Evolutionary conservation across 495 filamentous ascomycete species (phyloP), one percentile per base, ranked within the genome.

Genomic region (Daldinia bambusicola): DNA sequence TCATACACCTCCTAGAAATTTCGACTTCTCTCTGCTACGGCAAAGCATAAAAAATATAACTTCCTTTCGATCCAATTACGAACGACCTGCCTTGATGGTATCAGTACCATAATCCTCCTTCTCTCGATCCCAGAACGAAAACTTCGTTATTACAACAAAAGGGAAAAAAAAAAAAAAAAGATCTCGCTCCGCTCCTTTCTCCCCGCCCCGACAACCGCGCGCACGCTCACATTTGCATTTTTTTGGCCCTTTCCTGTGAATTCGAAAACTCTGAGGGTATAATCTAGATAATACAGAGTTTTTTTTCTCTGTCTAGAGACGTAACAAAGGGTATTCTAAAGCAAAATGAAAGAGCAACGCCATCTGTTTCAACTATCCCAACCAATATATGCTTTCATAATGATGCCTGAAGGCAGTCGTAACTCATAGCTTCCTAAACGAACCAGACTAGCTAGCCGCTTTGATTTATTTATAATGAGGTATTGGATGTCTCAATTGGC

Each of bases 341-440:
- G 60, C 50, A 50, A 38, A 55, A 37, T 40, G 48, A 66, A 55
- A 43, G 18, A 50, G 18, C 36, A 59, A 73, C 70, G 70, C 70
- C 70, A 52, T 69, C 58, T 63, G 64, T 61, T 61, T 61, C 70
- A 66, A 73, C 57, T 73, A 73, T 73, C 70, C 70, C 62, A 73
- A 73, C 70, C 70, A 55, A 52, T 73, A 69, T 53, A 73, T 73
- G 70, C 70, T 69, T 69, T 65, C 70, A 69, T 73, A 66, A 73
- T 69, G 57, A 63, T 69, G 62, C 69, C 51, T 51, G 65, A 73
- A 65, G 66, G 60, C 56, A 48, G 62, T 73, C 70, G 58, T 73
- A 37, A 73, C 53, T 73, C 70, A 66, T 73, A 73, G 66, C 70
- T 62, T 63, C 62, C 58, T 58, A 73, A 53, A 53, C 22, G 43